A percentile compares a stretch with the other conserved stretches of the same genome.
Evolutionary conservation across 768 basidiomycete species (phyloP).

Genomic region (Crucibulum laeve): DNA sequence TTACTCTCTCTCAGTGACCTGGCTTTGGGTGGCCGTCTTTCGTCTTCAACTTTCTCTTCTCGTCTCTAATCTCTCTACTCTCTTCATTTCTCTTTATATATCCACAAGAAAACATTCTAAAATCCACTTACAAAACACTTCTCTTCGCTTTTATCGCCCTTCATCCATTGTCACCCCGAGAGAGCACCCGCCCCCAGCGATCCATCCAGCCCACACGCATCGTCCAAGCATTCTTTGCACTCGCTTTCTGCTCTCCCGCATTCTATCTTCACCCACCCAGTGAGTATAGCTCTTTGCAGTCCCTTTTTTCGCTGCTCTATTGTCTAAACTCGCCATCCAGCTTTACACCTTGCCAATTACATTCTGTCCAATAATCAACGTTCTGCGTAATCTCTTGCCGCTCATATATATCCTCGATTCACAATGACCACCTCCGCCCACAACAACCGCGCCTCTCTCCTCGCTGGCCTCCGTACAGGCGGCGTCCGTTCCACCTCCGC

Average conservation of each 20-base stretch:
- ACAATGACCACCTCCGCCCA: constrained; percentile 43
- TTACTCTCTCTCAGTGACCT: constrained; percentile 27
- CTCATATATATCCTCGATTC: constrained; percentile 25
- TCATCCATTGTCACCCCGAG: constrained; percentile 14
- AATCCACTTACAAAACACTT: constrained; percentile 9
- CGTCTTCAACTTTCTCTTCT: constrained; percentile 17
- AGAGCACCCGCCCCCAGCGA: too few species aligned
- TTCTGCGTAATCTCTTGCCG: constrained; percentile 16
- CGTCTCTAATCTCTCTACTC: constrained; percentile 26
- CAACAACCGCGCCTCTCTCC: constrained; percentile 76
- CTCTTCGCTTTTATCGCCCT: constrained; percentile 4
- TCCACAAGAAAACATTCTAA: constrained; percentile 17
- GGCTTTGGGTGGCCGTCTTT: constrained; percentile 28
- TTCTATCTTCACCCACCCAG: constrained; percentile 10
- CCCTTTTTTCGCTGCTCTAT: constrained; percentile 10
- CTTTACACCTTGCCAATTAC: constrained; percentile 28
- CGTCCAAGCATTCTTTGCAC: neutral
- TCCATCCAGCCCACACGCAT: too few species aligned
- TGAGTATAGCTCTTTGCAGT: constrained; percentile 3
- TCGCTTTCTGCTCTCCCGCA: constrained; percentile 12
- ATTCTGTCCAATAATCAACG: constrained; percentile 32
- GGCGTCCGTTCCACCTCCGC: constrained; percentile 77
- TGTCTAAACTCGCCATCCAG: constrained; percentile 13
- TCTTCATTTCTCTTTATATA: constrained; percentile 23
- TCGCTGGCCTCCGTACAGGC: constrained; percentile 85